Conservation (phyloP, 306 rosid genomes). For the Albizia julibrissin region DNA sequence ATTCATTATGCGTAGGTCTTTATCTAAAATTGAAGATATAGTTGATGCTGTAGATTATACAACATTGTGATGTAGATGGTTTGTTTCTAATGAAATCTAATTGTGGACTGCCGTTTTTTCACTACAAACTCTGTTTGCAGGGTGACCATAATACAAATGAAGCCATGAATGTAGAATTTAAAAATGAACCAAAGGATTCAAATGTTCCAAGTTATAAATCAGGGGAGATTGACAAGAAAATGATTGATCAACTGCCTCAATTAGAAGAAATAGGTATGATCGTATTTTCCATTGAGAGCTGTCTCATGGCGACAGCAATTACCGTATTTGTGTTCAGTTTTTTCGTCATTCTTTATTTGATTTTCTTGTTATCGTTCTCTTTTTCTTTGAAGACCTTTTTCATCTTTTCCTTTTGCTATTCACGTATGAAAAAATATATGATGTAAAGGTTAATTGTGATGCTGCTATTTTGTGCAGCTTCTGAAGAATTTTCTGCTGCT, state of each 20-base stretch:
- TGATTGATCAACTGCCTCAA: slow-evolving; percentile 67
- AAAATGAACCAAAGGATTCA: slow-evolving; percentile 51
- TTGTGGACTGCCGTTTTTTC: slow-evolving; percentile 30
- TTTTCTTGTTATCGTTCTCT: not conserved
- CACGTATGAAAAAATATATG: not conserved
- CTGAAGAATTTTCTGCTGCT: slow-evolving; percentile 64
- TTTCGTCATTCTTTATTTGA: not conserved
- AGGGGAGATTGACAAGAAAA: slow-evolving; percentile 50
- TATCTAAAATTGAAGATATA: slow-evolving; percentile 6
- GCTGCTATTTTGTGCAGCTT: slow-evolving; percentile 52
- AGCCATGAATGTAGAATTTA: slow-evolving; percentile 53
- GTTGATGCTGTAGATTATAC: not conserved
- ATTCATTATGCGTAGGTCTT: not conserved
- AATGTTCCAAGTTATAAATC: slow-evolving; percentile 46
- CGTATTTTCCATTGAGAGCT: slow-evolving; percentile 27
- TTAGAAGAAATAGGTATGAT: slow-evolving; percentile 67
- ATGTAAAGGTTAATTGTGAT: slow-evolving; percentile 9
- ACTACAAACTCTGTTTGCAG: slow-evolving; percentile 47
- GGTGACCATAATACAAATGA: slow-evolving; percentile 63
- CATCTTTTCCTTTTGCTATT: not conserved
- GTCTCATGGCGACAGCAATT: slow-evolving; percentile 1
- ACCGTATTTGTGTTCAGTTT: slow-evolving; percentile 25
- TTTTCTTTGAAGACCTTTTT: not conserved
- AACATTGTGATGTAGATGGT: slow-evolving; percentile 2
- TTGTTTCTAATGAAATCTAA: slow-evolving; percentile 25